These are phyloP conservation scores for Ceriops decandra DNA, from an alignment of 345 rosid species.

Conservation along the genomic window DNA sequence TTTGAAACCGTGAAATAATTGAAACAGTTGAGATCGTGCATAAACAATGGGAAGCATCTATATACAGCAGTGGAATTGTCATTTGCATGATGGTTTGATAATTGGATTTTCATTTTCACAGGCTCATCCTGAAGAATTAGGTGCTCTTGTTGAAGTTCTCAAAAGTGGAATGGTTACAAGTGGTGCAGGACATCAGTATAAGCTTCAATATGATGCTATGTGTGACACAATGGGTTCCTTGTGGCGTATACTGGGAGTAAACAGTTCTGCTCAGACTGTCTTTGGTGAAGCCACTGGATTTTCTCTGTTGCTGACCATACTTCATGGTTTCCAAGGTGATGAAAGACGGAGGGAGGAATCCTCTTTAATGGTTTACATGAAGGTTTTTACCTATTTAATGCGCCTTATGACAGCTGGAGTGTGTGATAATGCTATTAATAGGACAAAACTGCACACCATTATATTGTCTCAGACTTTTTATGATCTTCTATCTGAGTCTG, in stretches of 20 bases:
- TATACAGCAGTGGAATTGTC: not conserved
- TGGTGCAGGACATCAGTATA: constrained; percentile 80
- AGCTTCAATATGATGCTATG: constrained; percentile 82
- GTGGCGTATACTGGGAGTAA: constrained; percentile 92
- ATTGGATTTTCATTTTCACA: constrained; percentile 28
- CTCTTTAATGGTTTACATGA: constrained; percentile 46
- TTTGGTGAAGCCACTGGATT: constrained; percentile 98
- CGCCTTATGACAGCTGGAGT: constrained; percentile 92
- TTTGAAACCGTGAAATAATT: not conserved
- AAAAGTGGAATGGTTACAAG: constrained; percentile 98
- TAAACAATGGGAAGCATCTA: not conserved
- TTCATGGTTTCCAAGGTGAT: constrained; percentile 82
- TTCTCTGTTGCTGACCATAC: constrained; percentile 89
- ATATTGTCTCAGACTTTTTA: constrained; percentile 85
- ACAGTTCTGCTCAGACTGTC: constrained; percentile 75
- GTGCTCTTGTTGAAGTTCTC: constrained; percentile 82
- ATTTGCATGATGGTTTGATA: constrained; percentile 7
- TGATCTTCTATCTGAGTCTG: constrained; percentile 89
- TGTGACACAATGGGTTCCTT: constrained; percentile 96
- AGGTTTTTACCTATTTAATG: constrained; percentile 75
- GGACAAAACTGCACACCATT: constrained; percentile 75
- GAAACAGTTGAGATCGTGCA: not conserved
- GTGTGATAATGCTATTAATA: constrained; percentile 67
- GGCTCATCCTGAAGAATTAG: constrained; percentile 92
- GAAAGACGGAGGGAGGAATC: constrained; percentile 54